These are phyloP conservation scores for Aspergillus ibericus DNA, from an alignment of 2,329 filamentous ascomycete genomes.

Conservation along the genomic window DNA sequence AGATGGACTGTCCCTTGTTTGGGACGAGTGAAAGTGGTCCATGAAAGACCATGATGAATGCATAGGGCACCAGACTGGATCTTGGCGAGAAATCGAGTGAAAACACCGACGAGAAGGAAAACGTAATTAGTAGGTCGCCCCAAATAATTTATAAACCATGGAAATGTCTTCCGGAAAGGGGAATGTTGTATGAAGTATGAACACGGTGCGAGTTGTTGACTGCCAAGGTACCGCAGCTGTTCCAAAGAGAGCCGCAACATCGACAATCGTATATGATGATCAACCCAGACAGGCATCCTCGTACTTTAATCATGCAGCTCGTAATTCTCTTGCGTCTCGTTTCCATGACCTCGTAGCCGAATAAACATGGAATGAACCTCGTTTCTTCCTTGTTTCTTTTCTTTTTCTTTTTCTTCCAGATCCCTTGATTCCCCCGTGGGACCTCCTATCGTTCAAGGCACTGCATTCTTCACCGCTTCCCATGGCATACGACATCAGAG, in stretches of 20 bases:
- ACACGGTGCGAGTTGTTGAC: constrained; percentile 12
- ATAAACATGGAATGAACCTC: not conserved
- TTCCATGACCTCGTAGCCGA: constrained; percentile 30
- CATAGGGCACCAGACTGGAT: not conserved
- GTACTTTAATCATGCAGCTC: constrained; percentile 33
- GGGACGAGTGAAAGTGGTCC: not conserved
- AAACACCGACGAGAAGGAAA: constrained; percentile 10
- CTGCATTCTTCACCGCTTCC: not conserved
- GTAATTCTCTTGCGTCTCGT: constrained; percentile 34
- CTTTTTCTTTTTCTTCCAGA: constrained; percentile 6
- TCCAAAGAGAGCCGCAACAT: constrained; percentile 3
- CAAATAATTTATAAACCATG: constrained; percentile 34
- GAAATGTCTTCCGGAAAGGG: constrained; percentile 18
- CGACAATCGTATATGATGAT: not conserved
- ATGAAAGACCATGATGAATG: not conserved
- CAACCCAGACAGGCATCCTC: constrained; percentile 16
- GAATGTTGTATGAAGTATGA: constrained; percentile 10
- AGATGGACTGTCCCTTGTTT: too few species aligned
- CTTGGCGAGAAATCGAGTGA: not conserved
- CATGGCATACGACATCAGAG: not conserved
- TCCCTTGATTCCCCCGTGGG: constrained; percentile 4
- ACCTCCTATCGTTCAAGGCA: not conserved
- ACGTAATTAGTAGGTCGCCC: constrained; percentile 37
- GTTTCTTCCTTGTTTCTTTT: constrained; percentile 6
- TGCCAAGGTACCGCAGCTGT: constrained; percentile 5